Evolutionary conservation across 1,139 yeast genomes (phyloP).

Genomic region (Meyerozyma sp.): DNA sequence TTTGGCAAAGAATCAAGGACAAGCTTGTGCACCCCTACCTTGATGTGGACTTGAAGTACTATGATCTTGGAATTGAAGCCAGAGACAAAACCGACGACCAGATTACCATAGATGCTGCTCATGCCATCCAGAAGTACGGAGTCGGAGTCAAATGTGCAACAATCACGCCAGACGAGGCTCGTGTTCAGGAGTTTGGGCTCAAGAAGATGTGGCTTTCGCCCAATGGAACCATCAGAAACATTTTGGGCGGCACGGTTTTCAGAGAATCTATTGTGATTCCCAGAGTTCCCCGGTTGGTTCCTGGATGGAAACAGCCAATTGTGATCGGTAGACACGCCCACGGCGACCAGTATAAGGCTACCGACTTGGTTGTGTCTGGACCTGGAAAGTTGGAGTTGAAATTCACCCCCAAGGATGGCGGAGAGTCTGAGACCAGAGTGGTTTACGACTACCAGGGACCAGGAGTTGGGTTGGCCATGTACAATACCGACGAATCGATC

Average conservation of each 20-base stretch:
- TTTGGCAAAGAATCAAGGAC: conserved; percentile 72
- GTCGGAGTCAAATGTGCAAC: conserved; percentile 87
- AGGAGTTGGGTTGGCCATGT: conserved; percentile 80
- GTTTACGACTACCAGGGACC: conserved; percentile 59
- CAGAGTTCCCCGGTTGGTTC: conserved; percentile 68
- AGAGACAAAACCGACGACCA: conserved; percentile 71
- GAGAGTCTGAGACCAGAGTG: conserved; percentile 39
- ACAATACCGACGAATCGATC: conserved; percentile 79
- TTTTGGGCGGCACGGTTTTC: conserved; percentile 78
- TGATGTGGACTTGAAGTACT: conserved; percentile 69
- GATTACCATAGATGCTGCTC: conserved; percentile 70
- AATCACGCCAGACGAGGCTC: conserved; percentile 78
- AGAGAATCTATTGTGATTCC: conserved; percentile 79
- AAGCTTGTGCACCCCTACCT: conserved; percentile 65
- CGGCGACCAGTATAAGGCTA: conserved; percentile 82
- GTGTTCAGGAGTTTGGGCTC: conserved; percentile 69
- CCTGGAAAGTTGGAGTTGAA: conserved; percentile 67
- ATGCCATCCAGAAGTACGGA: conserved; percentile 69
- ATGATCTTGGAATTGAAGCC: conserved; percentile 66
- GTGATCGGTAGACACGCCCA: conserved; percentile 84
- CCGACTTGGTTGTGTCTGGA: conserved; percentile 62
- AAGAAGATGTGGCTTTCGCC: conserved; percentile 86
- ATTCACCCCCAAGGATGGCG: conserved; percentile 61
- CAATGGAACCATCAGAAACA: conserved; percentile 79
- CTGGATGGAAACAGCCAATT: conserved; percentile 78